Conservation (phyloP, 2,329 filamentous ascomycete genomes). For the Penicillium crustosum region DNA sequence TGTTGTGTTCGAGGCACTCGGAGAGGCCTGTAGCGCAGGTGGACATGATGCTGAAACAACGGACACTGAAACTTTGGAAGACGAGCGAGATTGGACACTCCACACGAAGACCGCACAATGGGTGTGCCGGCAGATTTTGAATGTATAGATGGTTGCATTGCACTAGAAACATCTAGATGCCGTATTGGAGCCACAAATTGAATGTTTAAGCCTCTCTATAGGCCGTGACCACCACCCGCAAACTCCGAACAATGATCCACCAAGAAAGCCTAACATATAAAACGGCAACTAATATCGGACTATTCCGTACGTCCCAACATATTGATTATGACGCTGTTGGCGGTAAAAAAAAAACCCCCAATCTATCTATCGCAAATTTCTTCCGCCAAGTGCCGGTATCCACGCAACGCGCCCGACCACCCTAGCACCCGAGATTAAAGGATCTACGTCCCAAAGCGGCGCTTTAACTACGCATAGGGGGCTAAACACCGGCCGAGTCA, state of each 20-base stretch:
- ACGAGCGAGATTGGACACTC: slow-evolving; percentile 37
- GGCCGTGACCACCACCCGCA: not conserved
- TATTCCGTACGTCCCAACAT: no score
- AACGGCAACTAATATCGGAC: not conserved
- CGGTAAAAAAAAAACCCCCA: not conserved
- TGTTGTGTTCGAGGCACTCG: slow-evolving; percentile 59
- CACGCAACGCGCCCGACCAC: not conserved
- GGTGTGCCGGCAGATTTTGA: slow-evolving; percentile 45
- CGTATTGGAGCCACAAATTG: not conserved
- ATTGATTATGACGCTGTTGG: not conserved
- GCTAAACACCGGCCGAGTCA: not conserved
- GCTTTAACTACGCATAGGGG: not conserved
- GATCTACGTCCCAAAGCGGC: not conserved
- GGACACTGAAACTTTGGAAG: slow-evolving; percentile 17
- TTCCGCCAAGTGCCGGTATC: slow-evolving; percentile 3
- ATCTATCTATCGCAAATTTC: not conserved
- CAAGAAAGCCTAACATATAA: not conserved
- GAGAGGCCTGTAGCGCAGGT: slow-evolving; percentile 31
- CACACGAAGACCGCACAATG: slow-evolving; percentile 48
- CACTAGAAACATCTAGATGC: not conserved
- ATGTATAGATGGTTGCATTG: not conserved
- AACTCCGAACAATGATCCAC: not conserved
- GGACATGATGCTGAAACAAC: slow-evolving; percentile 15
- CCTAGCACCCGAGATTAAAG: slow-evolving; percentile 5
- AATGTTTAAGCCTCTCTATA: not conserved